Base-by-base conservation (phyloP, 352 stramenopile genomes). In the Phytophthora citricola region DNA sequence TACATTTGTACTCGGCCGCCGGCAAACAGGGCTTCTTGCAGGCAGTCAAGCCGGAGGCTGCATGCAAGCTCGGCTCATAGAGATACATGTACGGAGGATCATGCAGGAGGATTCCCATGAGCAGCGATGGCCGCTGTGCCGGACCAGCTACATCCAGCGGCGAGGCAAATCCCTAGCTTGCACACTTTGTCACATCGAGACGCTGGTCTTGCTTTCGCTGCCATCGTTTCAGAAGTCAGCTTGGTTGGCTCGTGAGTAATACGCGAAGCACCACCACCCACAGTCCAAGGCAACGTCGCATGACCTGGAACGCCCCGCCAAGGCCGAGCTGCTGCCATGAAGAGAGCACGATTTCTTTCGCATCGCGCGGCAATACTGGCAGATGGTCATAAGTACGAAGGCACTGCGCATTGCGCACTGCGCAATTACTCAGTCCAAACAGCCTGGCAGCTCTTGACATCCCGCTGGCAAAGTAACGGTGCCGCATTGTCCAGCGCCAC, bases 271-370 rank as follows among this genome's bases (percentile, higher is more conserved):
- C 32, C 45, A 20, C 47, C 31, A 60, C 40, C 17, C n/a, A 17
- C 55, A 47, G 36, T 12, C 6, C 9, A 34, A 8, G 36, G 12
- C 34, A 17, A 24, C 44, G 46, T 63, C 36, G 56, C 56, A 57
- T 7, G 36, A 47, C 45, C 27, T 50, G 53, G 27, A 53, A 49
- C 45, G 24, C 1, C 43, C 27, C 31, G 17, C 17, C 17, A 20
- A 20, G 17, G 17, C 17, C 17, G 17, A 20, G 0, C 31, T 34
- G 31, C 31, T 34, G 15, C 12, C n/a, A 14, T 38, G n/a, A 38
- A 40, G 31, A 39, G 31, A 15, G 34, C 9, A 14, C 3, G 56
- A 66, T 71, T 71, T 71, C 56, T 66, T 71, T 71, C 63, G 63
- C 55, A 71, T 56, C 41, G 41, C 24, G n/a, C 22, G 20, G 10